These are phyloP conservation scores for Lepidium didymum DNA, from an alignment of 345 rosid genomes.

Conservation along the genomic window DNA sequence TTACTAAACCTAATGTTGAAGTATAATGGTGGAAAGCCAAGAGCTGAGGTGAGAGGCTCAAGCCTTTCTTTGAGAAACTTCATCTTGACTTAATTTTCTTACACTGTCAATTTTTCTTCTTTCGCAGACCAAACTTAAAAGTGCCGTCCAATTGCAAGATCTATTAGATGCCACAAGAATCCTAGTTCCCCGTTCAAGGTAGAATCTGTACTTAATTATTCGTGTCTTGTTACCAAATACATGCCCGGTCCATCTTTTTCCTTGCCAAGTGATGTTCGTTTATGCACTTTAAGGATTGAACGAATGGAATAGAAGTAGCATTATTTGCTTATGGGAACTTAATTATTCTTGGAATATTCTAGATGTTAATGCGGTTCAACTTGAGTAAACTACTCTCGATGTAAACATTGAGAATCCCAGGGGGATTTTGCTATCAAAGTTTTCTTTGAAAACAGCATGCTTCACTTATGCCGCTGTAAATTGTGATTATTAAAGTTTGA, in stretches of 20 bases:
- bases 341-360: neutral
- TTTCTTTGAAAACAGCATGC: neutral
- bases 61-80: neutral
- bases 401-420: neutral
- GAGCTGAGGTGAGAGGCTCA: slow-evolving; percentile 64
- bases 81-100: neutral
- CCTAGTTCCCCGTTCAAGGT: slow-evolving; percentile 97
- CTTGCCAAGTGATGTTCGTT: neutral
- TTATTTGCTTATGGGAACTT: neutral
- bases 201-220: slow-evolving; percentile 3
- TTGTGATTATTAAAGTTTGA: neutral
- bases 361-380: neutral
- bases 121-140: slow-evolving; percentile 93
- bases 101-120: slow-evolving; percentile 5
- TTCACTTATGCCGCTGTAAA: neutral
- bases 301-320: neutral
- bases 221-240: neutral
- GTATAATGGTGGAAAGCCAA: slow-evolving; percentile 95
- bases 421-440: neutral
- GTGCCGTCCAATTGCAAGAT: slow-evolving; percentile 97
- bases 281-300: neutral
- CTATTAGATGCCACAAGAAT: slow-evolving; percentile 94
- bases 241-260: neutral
- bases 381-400: neutral
- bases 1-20: slow-evolving; percentile 91